A percentile compares a stretch with the other conserved stretches of the same genome.
These are phyloP conservation scores for Fusarium secorum DNA, from an alignment of 2,329 filamentous ascomycete genomes.

Conservation along the genomic window DNA sequence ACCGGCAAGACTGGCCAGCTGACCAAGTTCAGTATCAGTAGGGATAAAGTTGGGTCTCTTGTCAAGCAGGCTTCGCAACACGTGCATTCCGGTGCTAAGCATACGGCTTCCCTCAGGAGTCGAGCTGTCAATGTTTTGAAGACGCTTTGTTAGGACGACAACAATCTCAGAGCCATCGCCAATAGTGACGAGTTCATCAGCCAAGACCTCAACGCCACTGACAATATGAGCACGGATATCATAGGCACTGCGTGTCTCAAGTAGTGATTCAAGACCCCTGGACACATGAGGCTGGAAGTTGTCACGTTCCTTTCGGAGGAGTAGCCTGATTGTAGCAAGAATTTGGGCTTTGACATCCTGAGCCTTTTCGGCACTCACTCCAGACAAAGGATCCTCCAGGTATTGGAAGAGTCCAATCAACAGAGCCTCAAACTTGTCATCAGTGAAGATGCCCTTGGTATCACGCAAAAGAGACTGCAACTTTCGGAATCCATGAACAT, in stretches of 20 bases:
- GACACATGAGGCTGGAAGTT: conserved; percentile 73
- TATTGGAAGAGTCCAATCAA: conserved; percentile 75
- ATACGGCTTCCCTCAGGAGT: conserved; percentile 58
- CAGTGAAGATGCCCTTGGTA: conserved; percentile 67
- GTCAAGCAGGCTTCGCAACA: conserved; percentile 67
- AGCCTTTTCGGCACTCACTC: conserved; percentile 67
- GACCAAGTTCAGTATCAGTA: conserved; percentile 59
- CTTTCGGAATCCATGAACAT: conserved; percentile 82
- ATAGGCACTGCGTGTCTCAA: conserved; percentile 70
- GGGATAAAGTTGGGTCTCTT: conserved; percentile 58
- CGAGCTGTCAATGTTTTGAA: conserved; percentile 54
- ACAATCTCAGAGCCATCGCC: conserved; percentile 70
- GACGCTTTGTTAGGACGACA: conserved; percentile 59
- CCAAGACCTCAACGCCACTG: conserved; percentile 75
- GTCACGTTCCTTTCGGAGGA: conserved; percentile 72
- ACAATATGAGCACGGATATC: conserved; percentile 76
- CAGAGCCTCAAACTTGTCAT: conserved; percentile 74
- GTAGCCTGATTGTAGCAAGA: conserved; percentile 74
- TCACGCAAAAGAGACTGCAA: conserved; percentile 78
- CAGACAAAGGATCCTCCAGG: conserved; percentile 67
- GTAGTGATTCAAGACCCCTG: conserved; percentile 71
- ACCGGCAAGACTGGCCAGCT: conserved; percentile 60
- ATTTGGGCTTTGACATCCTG: conserved; percentile 79
- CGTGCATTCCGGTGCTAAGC: conserved; percentile 69
- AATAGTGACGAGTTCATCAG: conserved; percentile 73